phyloP scores from a whole-genome alignment of 2,329 filamentous ascomycete genomes.

The Metarhizium anisopliae region DNA sequence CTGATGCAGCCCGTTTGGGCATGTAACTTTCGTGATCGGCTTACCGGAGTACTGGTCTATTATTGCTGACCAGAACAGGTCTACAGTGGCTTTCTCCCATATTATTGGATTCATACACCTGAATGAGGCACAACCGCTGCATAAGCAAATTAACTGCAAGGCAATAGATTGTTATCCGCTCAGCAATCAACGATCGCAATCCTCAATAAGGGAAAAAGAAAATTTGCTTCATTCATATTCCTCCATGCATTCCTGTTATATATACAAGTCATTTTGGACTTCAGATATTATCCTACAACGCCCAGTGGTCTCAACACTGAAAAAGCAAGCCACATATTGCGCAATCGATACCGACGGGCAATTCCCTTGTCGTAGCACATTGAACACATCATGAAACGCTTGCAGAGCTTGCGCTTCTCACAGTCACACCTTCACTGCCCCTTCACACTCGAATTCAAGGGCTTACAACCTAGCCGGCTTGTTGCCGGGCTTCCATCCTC shows the following conservation, averaged over 20 bases:
- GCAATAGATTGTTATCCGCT: background rate
- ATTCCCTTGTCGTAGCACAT: background rate
- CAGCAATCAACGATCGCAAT: too few species aligned
- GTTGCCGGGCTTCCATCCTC: conserved; percentile 37
- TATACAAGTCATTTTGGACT: background rate
- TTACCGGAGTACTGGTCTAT: too few species aligned
- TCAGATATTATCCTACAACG: background rate
- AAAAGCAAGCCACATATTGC: background rate
- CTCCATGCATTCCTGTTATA: background rate
- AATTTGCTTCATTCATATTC: background rate
- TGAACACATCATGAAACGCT: background rate
- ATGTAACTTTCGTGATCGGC: background rate
- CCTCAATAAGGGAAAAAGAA: background rate
- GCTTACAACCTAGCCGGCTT: conserved; percentile 22
- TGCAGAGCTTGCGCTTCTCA: background rate
- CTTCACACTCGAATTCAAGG: background rate
- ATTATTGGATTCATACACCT: too few species aligned
- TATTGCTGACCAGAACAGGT: too few species aligned
- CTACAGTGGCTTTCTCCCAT: too few species aligned
- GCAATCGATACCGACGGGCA: background rate
- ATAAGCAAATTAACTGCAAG: background rate
- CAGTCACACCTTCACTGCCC: background rate
- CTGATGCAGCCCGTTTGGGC: background rate
- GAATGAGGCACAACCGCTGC: too few species aligned
- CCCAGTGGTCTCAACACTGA: background rate